Evolutionary conservation across 768 basidiomycete genomes (phyloP).

Genomic region (Kwoniella mangroviensis): DNA sequence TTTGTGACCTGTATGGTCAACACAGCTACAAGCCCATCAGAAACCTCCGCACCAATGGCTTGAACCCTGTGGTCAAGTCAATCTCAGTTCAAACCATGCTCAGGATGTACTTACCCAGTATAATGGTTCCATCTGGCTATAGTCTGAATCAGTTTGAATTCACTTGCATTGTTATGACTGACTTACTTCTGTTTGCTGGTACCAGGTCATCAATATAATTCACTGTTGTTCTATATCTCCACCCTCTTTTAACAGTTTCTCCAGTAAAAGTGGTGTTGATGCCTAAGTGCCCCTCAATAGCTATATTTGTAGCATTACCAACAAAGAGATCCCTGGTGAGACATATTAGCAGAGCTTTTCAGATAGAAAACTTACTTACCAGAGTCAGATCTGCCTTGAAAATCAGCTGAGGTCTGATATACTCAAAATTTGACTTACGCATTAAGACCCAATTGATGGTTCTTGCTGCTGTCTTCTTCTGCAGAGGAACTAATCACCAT

Average conservation of each 20-base stretch:
- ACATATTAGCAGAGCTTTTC: neutral
- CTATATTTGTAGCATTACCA: conserved; percentile 19
- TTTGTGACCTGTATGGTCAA: conserved; percentile 15
- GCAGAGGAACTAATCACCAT: conserved; percentile 11
- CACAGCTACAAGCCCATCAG: conserved; percentile 27
- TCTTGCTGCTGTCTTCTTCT: conserved; percentile 13
- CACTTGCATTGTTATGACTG: no score
- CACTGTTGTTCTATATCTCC: conserved; percentile 26
- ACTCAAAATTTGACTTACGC: conserved; percentile 6
- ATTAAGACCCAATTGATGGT: conserved; percentile 19
- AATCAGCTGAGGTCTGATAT: neutral
- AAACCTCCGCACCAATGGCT: conserved; percentile 15
- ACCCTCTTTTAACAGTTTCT: conserved; percentile 10
- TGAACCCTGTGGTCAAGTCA: conserved; percentile 17
- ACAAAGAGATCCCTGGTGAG: conserved; percentile 16
- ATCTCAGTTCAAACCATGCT: neutral
- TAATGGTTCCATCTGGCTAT: conserved; percentile 28
- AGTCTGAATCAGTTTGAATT: neutral
- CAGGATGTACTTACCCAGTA: conserved; percentile 13
- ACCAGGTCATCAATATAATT: conserved; percentile 12
- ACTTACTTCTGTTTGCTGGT: conserved; percentile 20
- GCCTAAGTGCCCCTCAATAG: neutral
- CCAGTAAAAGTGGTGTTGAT: conserved; percentile 11
- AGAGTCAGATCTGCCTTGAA: conserved; percentile 1
- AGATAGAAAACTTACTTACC: neutral